Conservation (phyloP, 1,139 yeast genomes). For the Yamadazyma jaroonii region DNA sequence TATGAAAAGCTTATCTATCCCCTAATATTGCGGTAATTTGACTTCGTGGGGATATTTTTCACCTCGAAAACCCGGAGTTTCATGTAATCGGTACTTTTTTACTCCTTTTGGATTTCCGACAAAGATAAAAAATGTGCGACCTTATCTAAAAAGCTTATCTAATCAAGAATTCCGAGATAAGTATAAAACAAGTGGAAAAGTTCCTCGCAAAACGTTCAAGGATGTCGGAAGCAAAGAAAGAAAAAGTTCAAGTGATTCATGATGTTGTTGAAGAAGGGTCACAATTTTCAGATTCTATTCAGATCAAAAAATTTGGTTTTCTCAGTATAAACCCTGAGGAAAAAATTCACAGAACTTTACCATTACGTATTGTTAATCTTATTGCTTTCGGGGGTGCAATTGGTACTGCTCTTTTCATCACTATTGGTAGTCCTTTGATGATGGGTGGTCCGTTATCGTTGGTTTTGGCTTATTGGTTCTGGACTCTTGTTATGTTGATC, state of each 20-base stretch:
- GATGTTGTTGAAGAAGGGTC: constrained; percentile 34
- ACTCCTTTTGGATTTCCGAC: too few relatives aligned
- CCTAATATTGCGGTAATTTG: too few relatives aligned
- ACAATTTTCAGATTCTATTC: constrained; percentile 3
- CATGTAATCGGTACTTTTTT: too few relatives aligned
- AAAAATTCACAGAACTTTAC: constrained; percentile 13
- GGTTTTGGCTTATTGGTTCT: constrained; percentile 36
- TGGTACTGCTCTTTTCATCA: constrained; percentile 30
- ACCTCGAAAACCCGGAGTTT: too few relatives aligned
- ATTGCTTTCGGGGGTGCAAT: constrained; percentile 35
- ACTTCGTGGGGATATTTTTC: too few relatives aligned
- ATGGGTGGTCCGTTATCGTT: constrained; percentile 47
- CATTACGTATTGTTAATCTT: constrained; percentile 28
- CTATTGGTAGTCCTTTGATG: constrained; percentile 38
- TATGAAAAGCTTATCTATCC: too few relatives aligned
- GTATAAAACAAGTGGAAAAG: too few relatives aligned
- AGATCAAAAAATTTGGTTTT: constrained; percentile 2
- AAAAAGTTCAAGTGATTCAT: constrained; percentile 2
- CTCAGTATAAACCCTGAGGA: constrained; percentile 8
- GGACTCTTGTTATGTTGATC: constrained; percentile 51
- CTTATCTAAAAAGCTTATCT: too few relatives aligned
- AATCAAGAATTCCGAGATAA: too few relatives aligned
- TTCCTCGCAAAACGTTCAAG: too few relatives aligned
- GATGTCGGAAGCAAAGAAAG: not conserved
- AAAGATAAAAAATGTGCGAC: too few relatives aligned